A percentile compares a stretch with the other conserved stretches of the same genome.
These are phyloP conservation scores for Botrytis byssoidea DNA, from an alignment of 2,329 filamentous ascomycete species.

Conservation along the genomic window DNA sequence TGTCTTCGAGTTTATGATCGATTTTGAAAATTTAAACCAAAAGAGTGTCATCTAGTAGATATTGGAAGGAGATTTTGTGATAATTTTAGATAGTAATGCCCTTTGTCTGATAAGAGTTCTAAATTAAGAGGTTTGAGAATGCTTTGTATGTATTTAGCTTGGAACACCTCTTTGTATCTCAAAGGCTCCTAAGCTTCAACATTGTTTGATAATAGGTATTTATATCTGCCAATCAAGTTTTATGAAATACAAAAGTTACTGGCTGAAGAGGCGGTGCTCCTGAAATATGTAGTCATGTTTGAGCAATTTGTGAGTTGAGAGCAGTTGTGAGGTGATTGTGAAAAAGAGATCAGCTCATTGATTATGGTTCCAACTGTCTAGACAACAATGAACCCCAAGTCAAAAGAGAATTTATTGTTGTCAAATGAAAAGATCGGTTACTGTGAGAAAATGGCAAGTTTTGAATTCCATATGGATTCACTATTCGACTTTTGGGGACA, in stretches of 20 bases:
- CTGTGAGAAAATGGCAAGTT: not conserved
- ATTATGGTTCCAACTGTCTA: not conserved
- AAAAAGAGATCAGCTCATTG: not conserved
- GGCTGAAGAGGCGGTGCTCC: too few relatives aligned
- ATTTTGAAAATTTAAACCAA: too few relatives aligned
- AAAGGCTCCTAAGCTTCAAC: not conserved
- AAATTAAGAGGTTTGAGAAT: slow-evolving; percentile 7
- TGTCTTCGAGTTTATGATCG: not conserved
- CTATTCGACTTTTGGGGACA: not conserved
- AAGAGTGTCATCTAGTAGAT: not conserved
- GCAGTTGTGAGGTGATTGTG: not conserved
- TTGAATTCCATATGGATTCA: not conserved
- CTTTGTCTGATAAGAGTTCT: slow-evolving; percentile 8
- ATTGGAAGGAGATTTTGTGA: not conserved
- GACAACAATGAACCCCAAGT: not conserved
- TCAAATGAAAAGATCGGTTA: too few relatives aligned
- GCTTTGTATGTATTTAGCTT: slow-evolving; percentile 1
- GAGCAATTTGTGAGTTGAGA: not conserved
- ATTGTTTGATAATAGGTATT: not conserved
- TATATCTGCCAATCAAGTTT: not conserved
- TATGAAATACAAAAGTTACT: not conserved
- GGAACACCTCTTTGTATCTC: not conserved
- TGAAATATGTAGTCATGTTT: not conserved
- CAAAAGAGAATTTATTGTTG: not conserved
- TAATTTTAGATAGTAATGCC: not conserved